phyloP scores from a whole-genome alignment of 2,329 filamentous ascomycete species.

The Purpureocillium takamizusanense region DNA sequence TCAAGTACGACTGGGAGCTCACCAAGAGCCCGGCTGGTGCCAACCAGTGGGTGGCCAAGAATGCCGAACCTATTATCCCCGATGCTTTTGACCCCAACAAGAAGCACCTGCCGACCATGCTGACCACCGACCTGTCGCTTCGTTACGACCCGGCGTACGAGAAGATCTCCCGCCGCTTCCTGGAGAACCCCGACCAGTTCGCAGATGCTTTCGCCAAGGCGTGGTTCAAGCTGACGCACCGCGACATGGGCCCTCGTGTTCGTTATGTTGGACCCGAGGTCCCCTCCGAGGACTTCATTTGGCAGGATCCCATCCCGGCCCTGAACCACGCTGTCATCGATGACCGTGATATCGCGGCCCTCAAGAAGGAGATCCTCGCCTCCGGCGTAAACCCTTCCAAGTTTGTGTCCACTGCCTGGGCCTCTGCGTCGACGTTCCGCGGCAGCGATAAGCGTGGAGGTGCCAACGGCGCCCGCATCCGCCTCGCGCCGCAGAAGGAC shows the following conservation, averaged over 20 bases:
- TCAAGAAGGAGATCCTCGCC: conserved; percentile 62
- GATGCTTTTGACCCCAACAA: conserved; percentile 60
- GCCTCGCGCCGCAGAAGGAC: conserved; percentile 60
- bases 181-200: conserved; percentile 59
- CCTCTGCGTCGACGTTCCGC: conserved; percentile 63
- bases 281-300: conserved; percentile 58
- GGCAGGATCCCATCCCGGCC: conserved; percentile 65
- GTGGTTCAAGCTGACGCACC: conserved; percentile 79
- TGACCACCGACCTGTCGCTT: conserved; percentile 66
- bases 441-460: conserved; percentile 73
- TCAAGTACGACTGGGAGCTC: conserved; percentile 70
- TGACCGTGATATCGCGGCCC: conserved; percentile 49
- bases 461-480: conserved; percentile 72
- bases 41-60: conserved; percentile 69
- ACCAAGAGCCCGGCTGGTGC: conserved; percentile 68
- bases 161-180: conserved; percentile 65
- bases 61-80: conserved; percentile 56
- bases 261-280: conserved; percentile 70
- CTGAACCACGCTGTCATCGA: conserved; percentile 48
- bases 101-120: conserved; percentile 68
- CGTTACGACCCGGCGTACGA: conserved; percentile 64
- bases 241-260: conserved; percentile 63
- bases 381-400: conserved; percentile 51
- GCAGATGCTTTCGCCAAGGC: conserved; percentile 61
- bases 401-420: conserved; percentile 60